Evolutionary conservation across 257 asterid genomes (phyloP).

Genomic region (Jacaranda copaia): DNA sequence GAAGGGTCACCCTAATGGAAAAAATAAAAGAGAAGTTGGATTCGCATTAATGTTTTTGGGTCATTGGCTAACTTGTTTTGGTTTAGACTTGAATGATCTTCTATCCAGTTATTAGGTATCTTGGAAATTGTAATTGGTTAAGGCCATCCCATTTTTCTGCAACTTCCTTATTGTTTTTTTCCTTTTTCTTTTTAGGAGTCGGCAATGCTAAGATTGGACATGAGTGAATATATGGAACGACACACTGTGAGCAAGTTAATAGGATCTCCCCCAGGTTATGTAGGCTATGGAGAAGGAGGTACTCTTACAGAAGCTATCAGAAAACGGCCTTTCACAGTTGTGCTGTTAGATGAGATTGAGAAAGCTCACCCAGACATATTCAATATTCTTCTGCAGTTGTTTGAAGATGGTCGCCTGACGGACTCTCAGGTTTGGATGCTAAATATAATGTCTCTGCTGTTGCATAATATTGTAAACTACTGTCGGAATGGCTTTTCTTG

Average conservation of each 20-base stretch:
- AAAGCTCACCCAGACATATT: conserved; percentile 98
- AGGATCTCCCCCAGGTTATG: conserved; percentile 98
- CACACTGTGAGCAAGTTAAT: conserved; percentile 98
- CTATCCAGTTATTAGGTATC: too few species aligned
- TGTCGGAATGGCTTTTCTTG: neutral
- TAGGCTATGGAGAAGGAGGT: conserved; percentile 97
- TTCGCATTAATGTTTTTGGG: too few species aligned
- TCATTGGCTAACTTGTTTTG: too few species aligned
- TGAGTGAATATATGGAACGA: conserved; percentile 99
- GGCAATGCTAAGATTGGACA: conserved; percentile 94
- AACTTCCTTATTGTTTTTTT: too few species aligned
- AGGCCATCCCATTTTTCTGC: too few species aligned
- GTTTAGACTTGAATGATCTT: too few species aligned
- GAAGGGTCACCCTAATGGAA: too few species aligned
- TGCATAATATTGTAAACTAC: conserved; percentile 22
- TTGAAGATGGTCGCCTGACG: conserved; percentile 97
- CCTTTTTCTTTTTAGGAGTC: conserved; percentile 64
- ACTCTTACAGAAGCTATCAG: conserved; percentile 96
- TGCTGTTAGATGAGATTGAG: conserved; percentile 95
- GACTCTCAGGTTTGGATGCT: conserved; percentile 84
- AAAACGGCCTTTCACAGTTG: conserved; percentile 86
- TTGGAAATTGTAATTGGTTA: too few species aligned
- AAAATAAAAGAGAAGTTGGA: too few species aligned
- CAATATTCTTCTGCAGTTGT: conserved; percentile 92
- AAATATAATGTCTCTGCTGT: conserved; percentile 1